Conservation (phyloP, 2,329 filamentous ascomycete species). For the Trichoderma sp. region DNA sequence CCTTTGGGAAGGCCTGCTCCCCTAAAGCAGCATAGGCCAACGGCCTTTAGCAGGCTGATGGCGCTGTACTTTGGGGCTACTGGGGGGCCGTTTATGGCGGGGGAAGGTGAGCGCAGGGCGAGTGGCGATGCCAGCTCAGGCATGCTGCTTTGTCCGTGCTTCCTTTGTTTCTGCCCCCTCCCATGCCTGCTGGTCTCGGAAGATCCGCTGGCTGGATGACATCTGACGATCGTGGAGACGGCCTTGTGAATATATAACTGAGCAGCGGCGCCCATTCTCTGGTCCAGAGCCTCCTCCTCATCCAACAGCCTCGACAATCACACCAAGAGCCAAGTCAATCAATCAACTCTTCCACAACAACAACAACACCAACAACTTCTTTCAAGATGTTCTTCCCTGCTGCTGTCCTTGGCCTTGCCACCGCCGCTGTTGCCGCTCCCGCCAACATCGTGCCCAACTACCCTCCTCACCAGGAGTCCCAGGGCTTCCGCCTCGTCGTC, state of each 20-base stretch:
- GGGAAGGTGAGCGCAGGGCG: background rate
- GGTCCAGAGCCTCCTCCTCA: background rate
- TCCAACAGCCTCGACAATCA: conserved; percentile 12
- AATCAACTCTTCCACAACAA: background rate
- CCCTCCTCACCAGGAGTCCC: conserved; percentile 24
- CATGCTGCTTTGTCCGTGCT: background rate
- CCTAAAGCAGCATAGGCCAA: background rate
- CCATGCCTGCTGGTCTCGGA: background rate
- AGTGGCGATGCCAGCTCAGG: background rate
- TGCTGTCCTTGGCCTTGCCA: conserved; percentile 30
- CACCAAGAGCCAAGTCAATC: background rate
- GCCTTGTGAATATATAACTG: conserved; percentile 10
- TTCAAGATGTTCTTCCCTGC: conserved; percentile 30
- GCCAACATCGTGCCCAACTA: conserved; percentile 21
- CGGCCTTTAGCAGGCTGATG: background rate
- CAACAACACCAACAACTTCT: background rate
- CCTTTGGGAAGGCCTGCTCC: background rate
- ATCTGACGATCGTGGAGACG: conserved; percentile 10
- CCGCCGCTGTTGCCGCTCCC: conserved; percentile 34
- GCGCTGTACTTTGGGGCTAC: conserved; percentile 2
- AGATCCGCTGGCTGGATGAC: background rate
- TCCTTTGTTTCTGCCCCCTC: background rate
- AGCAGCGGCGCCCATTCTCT: background rate
- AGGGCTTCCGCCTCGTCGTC: conserved; percentile 47
- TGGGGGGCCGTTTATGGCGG: background rate